Percentiles rank a stretch among this genome's conserved stretches.
Evolutionary conservation across 495 filamentous ascomycete genomes (phyloP).

Genomic region (Aspergillus panamensis): DNA sequence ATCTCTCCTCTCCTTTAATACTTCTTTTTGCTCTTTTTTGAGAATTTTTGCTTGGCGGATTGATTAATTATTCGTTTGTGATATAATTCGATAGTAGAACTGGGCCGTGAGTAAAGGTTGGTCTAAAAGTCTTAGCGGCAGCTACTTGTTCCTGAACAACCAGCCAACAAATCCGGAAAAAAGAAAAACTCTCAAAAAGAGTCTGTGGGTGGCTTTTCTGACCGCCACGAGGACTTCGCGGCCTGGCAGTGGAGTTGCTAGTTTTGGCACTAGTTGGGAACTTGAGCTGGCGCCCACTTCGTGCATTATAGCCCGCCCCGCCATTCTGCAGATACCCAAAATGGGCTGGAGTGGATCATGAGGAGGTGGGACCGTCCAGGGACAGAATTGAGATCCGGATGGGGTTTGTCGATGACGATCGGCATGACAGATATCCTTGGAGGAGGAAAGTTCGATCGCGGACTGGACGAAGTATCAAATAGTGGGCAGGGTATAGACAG

Average conservation of each 20-base stretch:
- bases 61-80: too few relatives aligned
- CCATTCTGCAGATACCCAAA: slow-evolving; percentile 4
- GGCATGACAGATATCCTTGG: neutral
- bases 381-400: neutral
- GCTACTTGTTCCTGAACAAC: too few relatives aligned
- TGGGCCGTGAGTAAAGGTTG: too few relatives aligned
- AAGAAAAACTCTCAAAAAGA: neutral
- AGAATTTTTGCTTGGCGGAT: too few relatives aligned
- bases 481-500: too few relatives aligned
- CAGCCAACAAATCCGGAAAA: neutral
- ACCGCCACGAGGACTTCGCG: slow-evolving; percentile 12
- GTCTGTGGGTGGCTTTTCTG: neutral
- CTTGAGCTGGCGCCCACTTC: neutral
- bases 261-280: neutral
- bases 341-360: neutral
- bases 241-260: neutral
- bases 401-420: neutral
- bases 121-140: too few relatives aligned
- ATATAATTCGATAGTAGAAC: too few relatives aligned
- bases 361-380: neutral
- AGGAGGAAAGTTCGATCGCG: neutral
- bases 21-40: too few relatives aligned
- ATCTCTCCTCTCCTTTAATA: too few relatives aligned
- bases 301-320: neutral
- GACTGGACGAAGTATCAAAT: neutral